Evolutionary conservation across 2,329 filamentous ascomycete genomes (phyloP).

Genomic region (Cryphonectria parasitica): DNA sequence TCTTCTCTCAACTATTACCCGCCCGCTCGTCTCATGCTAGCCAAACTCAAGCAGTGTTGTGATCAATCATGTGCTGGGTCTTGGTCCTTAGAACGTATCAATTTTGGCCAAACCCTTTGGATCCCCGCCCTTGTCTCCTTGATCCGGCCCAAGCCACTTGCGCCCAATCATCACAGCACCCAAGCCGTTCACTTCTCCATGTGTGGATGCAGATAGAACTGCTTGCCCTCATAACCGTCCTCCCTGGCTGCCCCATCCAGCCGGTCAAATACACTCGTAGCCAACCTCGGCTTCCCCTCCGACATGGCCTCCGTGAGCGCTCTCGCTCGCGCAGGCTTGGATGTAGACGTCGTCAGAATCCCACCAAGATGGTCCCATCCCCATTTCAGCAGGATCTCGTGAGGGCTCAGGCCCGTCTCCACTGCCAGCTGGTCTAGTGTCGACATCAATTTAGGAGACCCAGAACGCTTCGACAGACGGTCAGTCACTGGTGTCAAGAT

Average conservation of each 20-base stretch:
- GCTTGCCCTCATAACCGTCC: constrained; percentile 11
- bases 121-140: neutral
- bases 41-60: too few species aligned
- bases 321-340: constrained; percentile 4
- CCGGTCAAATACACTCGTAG: neutral
- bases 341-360: constrained; percentile 10
- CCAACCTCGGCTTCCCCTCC: neutral
- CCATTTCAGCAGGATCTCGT: constrained; percentile 12
- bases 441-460: neutral
- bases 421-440: neutral
- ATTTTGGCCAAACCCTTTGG: too few species aligned
- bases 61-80: too few species aligned
- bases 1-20: too few species aligned
- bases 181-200: constrained; percentile 4
- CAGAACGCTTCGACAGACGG: constrained; percentile 9
- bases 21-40: too few species aligned
- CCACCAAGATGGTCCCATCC: constrained; percentile 5
- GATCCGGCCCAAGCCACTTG: too few species aligned
- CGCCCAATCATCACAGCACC: too few species aligned
- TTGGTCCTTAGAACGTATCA: too few species aligned
- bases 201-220: constrained; percentile 17
- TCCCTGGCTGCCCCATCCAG: constrained; percentile 9
- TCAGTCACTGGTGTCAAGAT: constrained; percentile 12
- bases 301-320: neutral
- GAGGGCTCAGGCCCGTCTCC: constrained; percentile 6